These are phyloP conservation scores for Fraxinus albicans DNA, from an alignment of 305 asterid species.

Conservation along the genomic window DNA sequence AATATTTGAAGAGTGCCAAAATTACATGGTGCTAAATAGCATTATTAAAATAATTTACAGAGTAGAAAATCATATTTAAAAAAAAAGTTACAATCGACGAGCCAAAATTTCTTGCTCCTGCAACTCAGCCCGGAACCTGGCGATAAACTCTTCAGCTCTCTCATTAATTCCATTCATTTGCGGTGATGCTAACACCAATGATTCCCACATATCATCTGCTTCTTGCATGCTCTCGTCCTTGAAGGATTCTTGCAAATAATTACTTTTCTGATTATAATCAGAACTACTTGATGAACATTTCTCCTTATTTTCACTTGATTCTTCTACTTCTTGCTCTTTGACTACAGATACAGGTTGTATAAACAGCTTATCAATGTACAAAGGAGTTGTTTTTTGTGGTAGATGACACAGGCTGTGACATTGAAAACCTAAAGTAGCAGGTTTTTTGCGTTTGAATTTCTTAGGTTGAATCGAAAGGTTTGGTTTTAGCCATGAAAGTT, in stretches of 20 bases:
- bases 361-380: slow-evolving; percentile 63
- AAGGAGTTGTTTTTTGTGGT: slow-evolving; percentile 33
- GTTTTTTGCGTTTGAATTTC: slow-evolving; percentile 39
- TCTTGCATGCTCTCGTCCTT: not conserved
- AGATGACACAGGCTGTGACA: slow-evolving; percentile 7
- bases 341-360: slow-evolving; percentile 35
- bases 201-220: slow-evolving; percentile 85
- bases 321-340: slow-evolving; percentile 10
- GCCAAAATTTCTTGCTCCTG: slow-evolving; percentile 49
- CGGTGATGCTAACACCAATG: slow-evolving; percentile 57
- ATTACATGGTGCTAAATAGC: not conserved
- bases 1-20: not conserved
- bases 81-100: slow-evolving; percentile 40
- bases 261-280: not conserved
- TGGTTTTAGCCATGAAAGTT: slow-evolving; percentile 21
- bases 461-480: slow-evolving; percentile 45
- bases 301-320: slow-evolving; percentile 6
- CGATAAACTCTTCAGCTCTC: slow-evolving; percentile 82
- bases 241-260: not conserved
- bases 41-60: not conserved
- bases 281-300: not conserved
- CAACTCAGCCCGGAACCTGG: slow-evolving; percentile 67
- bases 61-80: not conserved
- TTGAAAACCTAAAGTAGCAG: not conserved
- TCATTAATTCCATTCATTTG: slow-evolving; percentile 64